Conservation (phyloP, 106 monocot species). For the Dendrobium nobile region DNA sequence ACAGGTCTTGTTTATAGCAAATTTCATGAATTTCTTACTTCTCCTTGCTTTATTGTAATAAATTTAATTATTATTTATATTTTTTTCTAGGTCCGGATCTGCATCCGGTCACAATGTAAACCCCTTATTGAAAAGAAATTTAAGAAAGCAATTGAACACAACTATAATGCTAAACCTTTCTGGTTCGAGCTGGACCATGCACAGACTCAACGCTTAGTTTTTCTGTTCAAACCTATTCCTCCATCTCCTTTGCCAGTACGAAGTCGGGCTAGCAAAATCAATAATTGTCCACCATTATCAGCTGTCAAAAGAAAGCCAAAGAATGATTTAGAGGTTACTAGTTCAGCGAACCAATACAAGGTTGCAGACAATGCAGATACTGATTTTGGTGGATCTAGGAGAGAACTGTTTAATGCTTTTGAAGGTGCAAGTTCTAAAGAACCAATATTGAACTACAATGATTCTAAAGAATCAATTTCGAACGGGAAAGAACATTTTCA, state of each 20-base stretch:
- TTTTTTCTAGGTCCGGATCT: conserved; percentile 44
- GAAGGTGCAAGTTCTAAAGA: conserved; percentile 8
- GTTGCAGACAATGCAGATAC: conserved; percentile 6
- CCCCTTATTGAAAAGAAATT: conserved; percentile 46
- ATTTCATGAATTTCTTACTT: background rate
- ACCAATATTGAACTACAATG: background rate
- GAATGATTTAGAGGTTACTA: background rate
- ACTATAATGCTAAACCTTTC: conserved; percentile 45
- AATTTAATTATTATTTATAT: background rate
- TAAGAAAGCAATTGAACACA: conserved; percentile 32
- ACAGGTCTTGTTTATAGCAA: conserved; percentile 33
- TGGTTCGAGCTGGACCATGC: conserved; percentile 59
- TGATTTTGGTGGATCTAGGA: conserved; percentile 4
- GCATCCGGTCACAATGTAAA: conserved; percentile 24
- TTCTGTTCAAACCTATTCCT: conserved; percentile 24
- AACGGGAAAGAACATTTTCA: conserved; percentile 11
- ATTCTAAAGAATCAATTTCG: background rate
- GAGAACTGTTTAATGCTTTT: background rate
- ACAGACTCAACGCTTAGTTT: conserved; percentile 26
- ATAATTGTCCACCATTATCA: background rate
- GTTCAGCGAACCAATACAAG: background rate
- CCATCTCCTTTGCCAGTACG: conserved; percentile 2
- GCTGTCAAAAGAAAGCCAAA: conserved; percentile 2
- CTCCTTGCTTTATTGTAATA: background rate
- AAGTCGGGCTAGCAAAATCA: background rate